Percentiles rank a stretch among this genome's conserved stretches.
phyloP scores from a whole-genome alignment of 2,329 filamentous ascomycete genomes.

The Talaromyces amestolkiae region DNA sequence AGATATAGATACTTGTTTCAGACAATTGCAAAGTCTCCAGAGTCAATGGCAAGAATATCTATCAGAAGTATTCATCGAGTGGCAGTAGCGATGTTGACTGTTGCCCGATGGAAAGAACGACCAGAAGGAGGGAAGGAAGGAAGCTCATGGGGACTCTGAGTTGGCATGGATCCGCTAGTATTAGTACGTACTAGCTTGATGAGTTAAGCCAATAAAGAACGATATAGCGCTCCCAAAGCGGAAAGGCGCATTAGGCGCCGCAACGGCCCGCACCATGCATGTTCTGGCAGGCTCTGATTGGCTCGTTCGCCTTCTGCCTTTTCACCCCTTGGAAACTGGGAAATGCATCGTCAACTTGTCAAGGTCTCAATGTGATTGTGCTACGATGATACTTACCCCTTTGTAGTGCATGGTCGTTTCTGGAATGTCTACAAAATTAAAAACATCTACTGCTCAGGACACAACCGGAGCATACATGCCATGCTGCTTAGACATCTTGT shows the following conservation, averaged over 20 bases:
- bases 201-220: not conserved
- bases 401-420: not conserved
- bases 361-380: not conserved
- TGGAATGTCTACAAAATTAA: not conserved
- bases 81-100: not conserved
- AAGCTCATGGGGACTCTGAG: slow-evolving; percentile 4
- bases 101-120: not conserved
- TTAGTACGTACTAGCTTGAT: not conserved
- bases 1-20: not conserved
- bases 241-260: slow-evolving; percentile 14
- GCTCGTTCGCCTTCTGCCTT: not conserved
- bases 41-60: not conserved
- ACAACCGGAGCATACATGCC: slow-evolving; percentile 3
- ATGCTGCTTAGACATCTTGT: not conserved
- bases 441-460: not conserved
- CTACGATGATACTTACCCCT: not conserved
- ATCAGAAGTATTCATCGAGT: not conserved
- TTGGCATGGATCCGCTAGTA: slow-evolving; percentile 1
- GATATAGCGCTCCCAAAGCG: not conserved
- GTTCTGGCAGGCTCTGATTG: slow-evolving; percentile 20
- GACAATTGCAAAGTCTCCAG: not conserved
- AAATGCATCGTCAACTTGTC: not conserved
- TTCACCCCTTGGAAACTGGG: not conserved
- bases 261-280: slow-evolving; percentile 20
- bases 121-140: not conserved